These are phyloP conservation scores for Nymphaea colorata DNA, from an alignment of 164 flowering plant genomes.

Conservation along the genomic window DNA sequence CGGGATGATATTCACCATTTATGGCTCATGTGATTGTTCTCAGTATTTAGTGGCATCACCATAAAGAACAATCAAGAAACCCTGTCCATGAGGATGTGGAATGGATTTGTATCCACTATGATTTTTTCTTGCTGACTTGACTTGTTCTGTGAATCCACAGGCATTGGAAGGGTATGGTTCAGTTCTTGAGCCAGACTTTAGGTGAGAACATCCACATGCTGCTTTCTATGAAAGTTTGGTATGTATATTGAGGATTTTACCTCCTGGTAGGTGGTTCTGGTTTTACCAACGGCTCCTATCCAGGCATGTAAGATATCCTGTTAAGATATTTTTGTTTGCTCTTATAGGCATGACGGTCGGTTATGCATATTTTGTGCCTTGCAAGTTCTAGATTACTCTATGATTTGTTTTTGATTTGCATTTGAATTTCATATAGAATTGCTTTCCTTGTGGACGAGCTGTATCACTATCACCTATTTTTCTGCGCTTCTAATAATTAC, in stretches of 20 bases:
- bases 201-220: conserved; percentile 41
- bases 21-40: conserved; percentile 78
- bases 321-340: background rate
- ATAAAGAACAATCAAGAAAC: conserved; percentile 58
- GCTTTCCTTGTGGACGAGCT: background rate
- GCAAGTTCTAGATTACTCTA: background rate
- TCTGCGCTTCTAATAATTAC: conserved; percentile 5
- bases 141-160: conserved; percentile 99
- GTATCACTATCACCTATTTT: too few species aligned
- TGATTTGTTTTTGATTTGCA: background rate
- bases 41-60: conserved; percentile 58
- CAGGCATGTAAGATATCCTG: background rate
- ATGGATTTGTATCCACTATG: conserved; percentile 75
- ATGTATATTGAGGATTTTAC: background rate
- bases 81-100: conserved; percentile 89
- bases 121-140: conserved; percentile 90
- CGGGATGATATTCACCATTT: conserved; percentile 81
- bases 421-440: background rate
- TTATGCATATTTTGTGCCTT: background rate
- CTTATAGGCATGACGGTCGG: too few species aligned
- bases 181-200: conserved; percentile 71
- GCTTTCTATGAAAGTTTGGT: background rate
- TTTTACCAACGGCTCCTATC: background rate
- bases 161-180: conserved; percentile 96
- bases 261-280: background rate